Conservation (phyloP, 2,329 filamentous ascomycete genomes). For the Pseudocercospora cruenta region DNA sequence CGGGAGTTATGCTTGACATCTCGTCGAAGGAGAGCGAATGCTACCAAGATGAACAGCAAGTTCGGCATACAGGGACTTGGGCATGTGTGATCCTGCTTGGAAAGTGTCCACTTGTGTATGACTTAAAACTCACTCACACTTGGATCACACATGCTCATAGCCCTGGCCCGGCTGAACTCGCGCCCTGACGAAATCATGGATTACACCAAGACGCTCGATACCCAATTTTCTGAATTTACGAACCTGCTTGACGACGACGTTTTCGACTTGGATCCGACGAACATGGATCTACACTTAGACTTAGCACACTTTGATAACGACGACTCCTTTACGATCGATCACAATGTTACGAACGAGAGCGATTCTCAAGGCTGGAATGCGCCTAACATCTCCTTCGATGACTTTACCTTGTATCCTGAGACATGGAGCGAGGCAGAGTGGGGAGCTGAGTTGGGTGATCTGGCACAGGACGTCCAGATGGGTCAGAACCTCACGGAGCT, state of each 20-base stretch:
- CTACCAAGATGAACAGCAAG: not conserved
- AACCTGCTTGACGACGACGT: not conserved
- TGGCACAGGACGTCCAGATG: not conserved
- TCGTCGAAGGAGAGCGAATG: not conserved
- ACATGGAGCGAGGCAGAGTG: not conserved
- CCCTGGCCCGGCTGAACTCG: conserved; percentile 5
- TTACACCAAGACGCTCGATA: not conserved
- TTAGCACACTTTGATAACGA: not conserved
- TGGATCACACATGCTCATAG: conserved; percentile 2
- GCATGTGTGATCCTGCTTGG: not conserved
- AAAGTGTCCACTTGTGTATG: conserved; percentile 8
- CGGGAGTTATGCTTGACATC: not conserved
- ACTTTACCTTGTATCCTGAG: not conserved
- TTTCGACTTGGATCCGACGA: not conserved
- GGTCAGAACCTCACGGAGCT: not conserved
- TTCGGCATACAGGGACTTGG: not conserved
- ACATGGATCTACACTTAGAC: not conserved
- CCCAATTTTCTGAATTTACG: not conserved
- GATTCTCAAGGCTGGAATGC: not conserved
- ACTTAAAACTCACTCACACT: conserved; percentile 8
- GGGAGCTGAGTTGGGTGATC: not conserved
- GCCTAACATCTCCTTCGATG: not conserved
- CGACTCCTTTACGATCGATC: not conserved
- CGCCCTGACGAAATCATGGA: not conserved
- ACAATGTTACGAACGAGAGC: not conserved